Evolutionary conservation across 768 basidiomycete species (phyloP).

Genomic region (Aureoboletus auriporus): DNA sequence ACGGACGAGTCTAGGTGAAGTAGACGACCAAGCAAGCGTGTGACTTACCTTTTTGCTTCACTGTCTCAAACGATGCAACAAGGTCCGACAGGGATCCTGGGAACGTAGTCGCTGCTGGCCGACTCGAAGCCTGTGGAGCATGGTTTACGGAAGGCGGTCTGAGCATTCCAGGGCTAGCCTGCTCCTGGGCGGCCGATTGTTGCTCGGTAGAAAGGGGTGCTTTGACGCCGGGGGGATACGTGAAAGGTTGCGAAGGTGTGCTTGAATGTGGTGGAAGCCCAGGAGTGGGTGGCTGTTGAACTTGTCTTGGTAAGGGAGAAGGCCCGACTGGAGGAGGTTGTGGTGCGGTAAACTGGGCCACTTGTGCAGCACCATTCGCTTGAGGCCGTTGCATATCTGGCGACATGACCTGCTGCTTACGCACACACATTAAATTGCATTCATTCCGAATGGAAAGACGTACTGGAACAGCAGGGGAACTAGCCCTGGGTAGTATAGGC

Average conservation of each 20-base stretch:
- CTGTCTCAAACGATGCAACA: slow-evolving; percentile 90
- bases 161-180: slow-evolving; percentile 39
- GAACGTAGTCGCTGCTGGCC: slow-evolving; percentile 49
- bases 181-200: slow-evolving; percentile 26
- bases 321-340: slow-evolving; percentile 36
- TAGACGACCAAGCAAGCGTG: background rate
- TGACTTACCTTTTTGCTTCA: slow-evolving; percentile 90
- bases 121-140: slow-evolving; percentile 40
- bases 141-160: slow-evolving; percentile 52
- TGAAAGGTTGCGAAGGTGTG: slow-evolving; percentile 35
- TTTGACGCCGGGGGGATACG: slow-evolving; percentile 71
- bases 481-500: slow-evolving; percentile 39
- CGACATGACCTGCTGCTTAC: slow-evolving; percentile 35
- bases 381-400: slow-evolving; percentile 37
- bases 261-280: slow-evolving; percentile 9
- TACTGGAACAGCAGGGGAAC: slow-evolving; percentile 43
- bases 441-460: slow-evolving; percentile 22
- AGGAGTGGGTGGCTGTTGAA: slow-evolving; percentile 36
- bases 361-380: slow-evolving; percentile 31
- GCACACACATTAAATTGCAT: slow-evolving; percentile 14
- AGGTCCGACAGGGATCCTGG: slow-evolving; percentile 89
- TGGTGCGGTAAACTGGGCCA: slow-evolving; percentile 24
- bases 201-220: slow-evolving; percentile 44
- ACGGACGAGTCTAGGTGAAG: slow-evolving; percentile 3
- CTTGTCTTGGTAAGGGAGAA: slow-evolving; percentile 49